phyloP scores from a whole-genome alignment of 1,284 basidiomycete genomes.

The Cystobasidium pallidum region DNA sequence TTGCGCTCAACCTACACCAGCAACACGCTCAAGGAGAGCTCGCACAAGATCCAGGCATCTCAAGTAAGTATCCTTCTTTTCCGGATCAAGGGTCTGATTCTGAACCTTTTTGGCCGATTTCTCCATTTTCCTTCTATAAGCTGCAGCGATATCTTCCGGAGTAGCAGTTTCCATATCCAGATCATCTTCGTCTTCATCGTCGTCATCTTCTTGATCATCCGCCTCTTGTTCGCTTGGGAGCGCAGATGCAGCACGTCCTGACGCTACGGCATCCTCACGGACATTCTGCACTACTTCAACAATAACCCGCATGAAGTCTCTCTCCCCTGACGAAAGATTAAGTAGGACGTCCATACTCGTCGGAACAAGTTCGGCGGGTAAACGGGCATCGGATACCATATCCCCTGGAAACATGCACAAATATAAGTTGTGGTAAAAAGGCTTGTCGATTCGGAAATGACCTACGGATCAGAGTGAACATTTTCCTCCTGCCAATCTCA shows the following conservation, averaged over 20 bases:
- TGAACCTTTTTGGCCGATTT: conserved; percentile 43
- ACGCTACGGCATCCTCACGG: conserved; percentile 61
- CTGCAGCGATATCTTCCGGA: conserved; percentile 38
- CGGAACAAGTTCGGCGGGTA: conserved; percentile 78
- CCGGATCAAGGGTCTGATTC: conserved; percentile 38
- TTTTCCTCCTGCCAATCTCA: conserved; percentile 89
- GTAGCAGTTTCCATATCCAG: conserved; percentile 38
- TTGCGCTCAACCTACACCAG: conserved; percentile 68
- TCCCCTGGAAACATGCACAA: conserved; percentile 66
- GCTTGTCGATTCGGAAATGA: conserved; percentile 49
- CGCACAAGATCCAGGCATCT: conserved; percentile 86
- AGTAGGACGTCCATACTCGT: conserved; percentile 84
- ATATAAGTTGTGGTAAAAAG: background rate
- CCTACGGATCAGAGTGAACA: conserved; percentile 83
- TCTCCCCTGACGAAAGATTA: conserved; percentile 79
- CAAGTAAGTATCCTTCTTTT: conserved; percentile 64
- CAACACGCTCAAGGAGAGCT: conserved; percentile 86
- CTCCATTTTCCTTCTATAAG: conserved; percentile 11
- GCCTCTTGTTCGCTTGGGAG: conserved; percentile 43
- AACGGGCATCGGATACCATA: conserved; percentile 79
- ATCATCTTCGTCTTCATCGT: conserved; percentile 58
- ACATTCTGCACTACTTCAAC: conserved; percentile 91
- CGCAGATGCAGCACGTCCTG: background rate
- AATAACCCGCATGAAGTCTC: conserved; percentile 88
- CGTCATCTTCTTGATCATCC: conserved; percentile 58